Evolutionary conservation across 345 rosid species (phyloP).

Genomic region (Syzygium grande): DNA sequence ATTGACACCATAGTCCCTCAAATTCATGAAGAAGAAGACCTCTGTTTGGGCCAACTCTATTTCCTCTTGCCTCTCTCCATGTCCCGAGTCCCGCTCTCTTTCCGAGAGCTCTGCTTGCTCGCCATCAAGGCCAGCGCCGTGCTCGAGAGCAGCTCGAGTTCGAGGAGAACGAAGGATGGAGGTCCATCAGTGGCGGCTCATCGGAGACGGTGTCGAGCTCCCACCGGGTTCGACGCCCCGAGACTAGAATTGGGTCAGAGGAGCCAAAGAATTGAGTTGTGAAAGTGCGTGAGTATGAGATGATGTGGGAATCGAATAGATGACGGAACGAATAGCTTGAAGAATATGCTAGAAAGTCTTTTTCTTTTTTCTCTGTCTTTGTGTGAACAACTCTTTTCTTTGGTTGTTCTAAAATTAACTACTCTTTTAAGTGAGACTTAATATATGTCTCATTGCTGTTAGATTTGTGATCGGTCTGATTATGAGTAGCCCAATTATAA

Average conservation of each 20-base stretch:
- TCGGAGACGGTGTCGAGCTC: not conserved
- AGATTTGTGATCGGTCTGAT: not conserved
- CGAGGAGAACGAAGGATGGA: not conserved
- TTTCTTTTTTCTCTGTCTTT: not conserved
- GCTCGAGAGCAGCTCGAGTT: not conserved
- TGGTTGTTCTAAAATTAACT: not conserved
- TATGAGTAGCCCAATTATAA: not conserved
- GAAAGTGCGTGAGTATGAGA: not conserved
- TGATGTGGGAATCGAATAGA: not conserved
- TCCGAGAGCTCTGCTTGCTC: not conserved
- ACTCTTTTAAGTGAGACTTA: not conserved
- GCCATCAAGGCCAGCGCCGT: not conserved
- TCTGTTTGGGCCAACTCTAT: slow-evolving; percentile 24
- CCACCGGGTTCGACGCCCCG: not conserved
- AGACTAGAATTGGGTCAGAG: not conserved
- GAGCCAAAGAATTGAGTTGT: not conserved
- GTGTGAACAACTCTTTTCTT: not conserved
- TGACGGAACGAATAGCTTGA: not conserved
- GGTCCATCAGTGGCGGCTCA: not conserved
- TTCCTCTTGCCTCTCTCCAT: slow-evolving; percentile 59
- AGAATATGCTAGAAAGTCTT: not conserved
- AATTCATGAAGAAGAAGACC: not conserved
- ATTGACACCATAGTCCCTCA: not conserved
- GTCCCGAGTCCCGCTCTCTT: slow-evolving; percentile 2
- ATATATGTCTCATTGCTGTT: not conserved